Percentiles rank a stretch among this genome's conserved stretches.
These are phyloP conservation scores for Phytophthora sojae DNA, from an alignment of 352 stramenopile genomes.

Conservation along the genomic window DNA sequence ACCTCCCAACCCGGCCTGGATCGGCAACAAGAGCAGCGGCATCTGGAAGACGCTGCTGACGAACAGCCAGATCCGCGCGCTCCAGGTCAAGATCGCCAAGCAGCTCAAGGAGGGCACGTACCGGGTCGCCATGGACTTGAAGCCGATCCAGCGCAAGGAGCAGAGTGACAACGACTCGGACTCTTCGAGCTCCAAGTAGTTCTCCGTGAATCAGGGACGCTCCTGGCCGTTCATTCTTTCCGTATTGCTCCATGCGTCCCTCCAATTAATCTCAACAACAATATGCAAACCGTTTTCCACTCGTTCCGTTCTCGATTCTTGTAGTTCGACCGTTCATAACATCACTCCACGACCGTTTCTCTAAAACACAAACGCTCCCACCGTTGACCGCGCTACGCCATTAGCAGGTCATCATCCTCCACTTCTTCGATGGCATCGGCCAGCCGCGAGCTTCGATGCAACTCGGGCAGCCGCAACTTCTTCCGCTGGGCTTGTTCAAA, in stretches of 20 bases:
- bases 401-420: not conserved
- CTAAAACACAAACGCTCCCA: no score
- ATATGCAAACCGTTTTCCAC: no score
- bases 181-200: not conserved
- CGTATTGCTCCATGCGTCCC: no score
- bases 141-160: not conserved
- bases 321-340: no score
- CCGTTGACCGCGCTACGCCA: not conserved
- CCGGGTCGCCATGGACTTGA: not conserved
- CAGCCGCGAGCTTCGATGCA: not conserved
- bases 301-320: no score
- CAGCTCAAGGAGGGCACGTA: not conserved
- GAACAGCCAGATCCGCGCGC: not conserved
- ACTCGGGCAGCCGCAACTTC: not conserved
- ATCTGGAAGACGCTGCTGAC: not conserved
- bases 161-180: not conserved
- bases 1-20: not conserved
- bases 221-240: no score
- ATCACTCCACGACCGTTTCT: no score
- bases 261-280: no score
- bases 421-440: conserved; percentile 1
- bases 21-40: not conserved
- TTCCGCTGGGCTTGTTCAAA: not conserved
- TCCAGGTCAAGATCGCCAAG: not conserved
- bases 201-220: no score